phyloP scores from a whole-genome alignment of 1,139 yeast species.

The Ogataea hybrid region DNA sequence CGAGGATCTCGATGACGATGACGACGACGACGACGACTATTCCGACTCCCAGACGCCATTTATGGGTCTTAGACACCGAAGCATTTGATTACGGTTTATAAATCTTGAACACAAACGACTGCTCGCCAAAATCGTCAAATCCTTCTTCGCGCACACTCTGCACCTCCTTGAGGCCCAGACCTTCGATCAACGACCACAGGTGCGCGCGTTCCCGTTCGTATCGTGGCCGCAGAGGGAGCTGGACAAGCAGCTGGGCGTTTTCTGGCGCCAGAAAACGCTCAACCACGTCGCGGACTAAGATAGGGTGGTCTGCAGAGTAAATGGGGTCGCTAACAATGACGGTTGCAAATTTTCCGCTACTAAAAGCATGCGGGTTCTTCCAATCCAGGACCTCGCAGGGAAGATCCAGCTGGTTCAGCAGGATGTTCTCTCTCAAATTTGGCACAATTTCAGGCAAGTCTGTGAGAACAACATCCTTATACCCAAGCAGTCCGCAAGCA shows the following conservation, averaged over 20 bases:
- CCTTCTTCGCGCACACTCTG: slow-evolving; percentile 54
- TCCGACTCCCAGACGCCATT: slow-evolving; percentile 13
- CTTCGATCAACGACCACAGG: slow-evolving; percentile 54
- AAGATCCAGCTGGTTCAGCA: slow-evolving; percentile 41
- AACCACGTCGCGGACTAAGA: slow-evolving; percentile 63
- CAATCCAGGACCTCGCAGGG: slow-evolving; percentile 68
- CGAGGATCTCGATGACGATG: too few species aligned
- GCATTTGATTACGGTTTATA: slow-evolving; percentile 20
- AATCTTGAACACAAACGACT: slow-evolving; percentile 56
- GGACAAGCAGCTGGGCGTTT: slow-evolving; percentile 50
- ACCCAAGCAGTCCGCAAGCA: slow-evolving; percentile 50
- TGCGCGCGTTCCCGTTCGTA: slow-evolving; percentile 62
- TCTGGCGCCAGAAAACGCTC: slow-evolving; percentile 38
- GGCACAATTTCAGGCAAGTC: slow-evolving; percentile 77
- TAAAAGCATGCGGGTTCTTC: slow-evolving; percentile 54
- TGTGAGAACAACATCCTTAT: slow-evolving; percentile 53
- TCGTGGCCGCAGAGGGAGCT: slow-evolving; percentile 69
- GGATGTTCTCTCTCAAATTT: slow-evolving; percentile 60
- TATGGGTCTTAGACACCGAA: slow-evolving; percentile 8
- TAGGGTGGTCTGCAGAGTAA: slow-evolving; percentile 80
- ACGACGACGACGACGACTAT: too few species aligned
- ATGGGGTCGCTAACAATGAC: slow-evolving; percentile 84
- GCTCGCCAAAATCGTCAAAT: slow-evolving; percentile 82
- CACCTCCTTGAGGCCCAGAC: slow-evolving; percentile 32
- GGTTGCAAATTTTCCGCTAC: slow-evolving; percentile 44